A percentile compares a stretch with the other conserved stretches of the same genome.
phyloP scores from a whole-genome alignment of 2,329 filamentous ascomycete species.

The Phyllosticta citribraziliensis region DNA sequence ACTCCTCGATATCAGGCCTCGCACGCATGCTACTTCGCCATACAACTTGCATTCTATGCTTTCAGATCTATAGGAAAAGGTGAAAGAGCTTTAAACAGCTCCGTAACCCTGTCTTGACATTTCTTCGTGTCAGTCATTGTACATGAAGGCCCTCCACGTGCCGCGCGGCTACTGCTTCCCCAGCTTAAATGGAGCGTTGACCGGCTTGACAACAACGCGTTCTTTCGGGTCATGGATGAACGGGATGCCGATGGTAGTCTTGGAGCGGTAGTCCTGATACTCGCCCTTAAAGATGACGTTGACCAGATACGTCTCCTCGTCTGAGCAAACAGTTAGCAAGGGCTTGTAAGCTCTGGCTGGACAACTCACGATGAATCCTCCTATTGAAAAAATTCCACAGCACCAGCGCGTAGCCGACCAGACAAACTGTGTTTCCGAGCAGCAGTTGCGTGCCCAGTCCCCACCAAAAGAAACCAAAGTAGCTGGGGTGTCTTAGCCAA shows the following conservation, averaged over 20 bases:
- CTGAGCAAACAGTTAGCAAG: slow-evolving; percentile 24
- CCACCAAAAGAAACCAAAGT: slow-evolving; percentile 99
- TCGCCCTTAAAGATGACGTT: slow-evolving; percentile 69
- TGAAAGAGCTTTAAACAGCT: neutral
- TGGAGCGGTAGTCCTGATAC: slow-evolving; percentile 63
- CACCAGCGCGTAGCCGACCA: slow-evolving; percentile 61
- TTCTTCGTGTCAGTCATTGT: neutral
- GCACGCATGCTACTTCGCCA: too few relatives aligned
- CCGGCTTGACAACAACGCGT: neutral
- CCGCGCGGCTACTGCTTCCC: neutral
- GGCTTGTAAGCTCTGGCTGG: neutral
- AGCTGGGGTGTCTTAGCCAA: slow-evolving; percentile 72
- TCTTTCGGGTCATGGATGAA: slow-evolving; percentile 43
- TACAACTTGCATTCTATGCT: neutral
- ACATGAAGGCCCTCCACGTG: neutral
- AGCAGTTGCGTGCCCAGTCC: slow-evolving; percentile 87
- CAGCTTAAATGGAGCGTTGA: neutral
- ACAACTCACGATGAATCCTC: slow-evolving; percentile 54
- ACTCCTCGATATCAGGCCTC: too few relatives aligned
- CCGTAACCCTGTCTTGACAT: neutral
- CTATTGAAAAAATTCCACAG: slow-evolving; percentile 77
- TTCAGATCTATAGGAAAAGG: neutral
- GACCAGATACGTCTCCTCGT: slow-evolving; percentile 69
- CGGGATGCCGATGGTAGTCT: slow-evolving; percentile 70
- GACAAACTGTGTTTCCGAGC: slow-evolving; percentile 73